phyloP scores from a whole-genome alignment of 305 asterid species.

The Fraxinus platypoda region DNA sequence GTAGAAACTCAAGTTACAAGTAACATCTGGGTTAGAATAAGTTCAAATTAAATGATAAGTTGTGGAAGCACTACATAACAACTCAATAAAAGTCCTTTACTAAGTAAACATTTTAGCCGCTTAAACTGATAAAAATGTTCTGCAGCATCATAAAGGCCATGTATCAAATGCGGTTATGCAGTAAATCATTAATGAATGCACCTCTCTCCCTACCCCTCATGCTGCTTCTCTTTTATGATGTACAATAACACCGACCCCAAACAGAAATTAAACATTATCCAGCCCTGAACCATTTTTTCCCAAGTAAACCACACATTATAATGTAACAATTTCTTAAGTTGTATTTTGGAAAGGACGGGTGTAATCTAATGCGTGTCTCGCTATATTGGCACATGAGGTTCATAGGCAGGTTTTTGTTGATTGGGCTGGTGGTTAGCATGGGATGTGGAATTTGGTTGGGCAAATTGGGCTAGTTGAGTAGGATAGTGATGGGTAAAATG shows the following conservation, averaged over 20 bases:
- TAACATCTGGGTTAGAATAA: background rate
- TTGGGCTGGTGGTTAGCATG: background rate
- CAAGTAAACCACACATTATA: background rate
- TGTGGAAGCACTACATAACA: background rate
- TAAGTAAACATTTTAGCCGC: background rate
- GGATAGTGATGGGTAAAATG: background rate
- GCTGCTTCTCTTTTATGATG: background rate
- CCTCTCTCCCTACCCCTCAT: background rate
- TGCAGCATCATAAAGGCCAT: background rate
- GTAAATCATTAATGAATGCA: background rate
- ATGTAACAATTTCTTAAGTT: background rate
- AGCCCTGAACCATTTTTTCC: background rate
- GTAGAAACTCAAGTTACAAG: background rate
- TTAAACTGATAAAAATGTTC: background rate
- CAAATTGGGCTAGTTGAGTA: background rate
- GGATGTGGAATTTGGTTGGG: background rate
- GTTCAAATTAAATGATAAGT: background rate
- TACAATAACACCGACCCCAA: background rate
- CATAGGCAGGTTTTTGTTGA: background rate
- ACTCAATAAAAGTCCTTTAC: background rate
- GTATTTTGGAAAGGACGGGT: background rate
- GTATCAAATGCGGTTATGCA: background rate
- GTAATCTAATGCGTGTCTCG: background rate
- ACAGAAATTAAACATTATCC: background rate
- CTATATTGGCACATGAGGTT: background rate